These are phyloP conservation scores for Niveomyces coronatus DNA, from an alignment of 2,329 filamentous ascomycete genomes.

Conservation along the genomic window DNA sequence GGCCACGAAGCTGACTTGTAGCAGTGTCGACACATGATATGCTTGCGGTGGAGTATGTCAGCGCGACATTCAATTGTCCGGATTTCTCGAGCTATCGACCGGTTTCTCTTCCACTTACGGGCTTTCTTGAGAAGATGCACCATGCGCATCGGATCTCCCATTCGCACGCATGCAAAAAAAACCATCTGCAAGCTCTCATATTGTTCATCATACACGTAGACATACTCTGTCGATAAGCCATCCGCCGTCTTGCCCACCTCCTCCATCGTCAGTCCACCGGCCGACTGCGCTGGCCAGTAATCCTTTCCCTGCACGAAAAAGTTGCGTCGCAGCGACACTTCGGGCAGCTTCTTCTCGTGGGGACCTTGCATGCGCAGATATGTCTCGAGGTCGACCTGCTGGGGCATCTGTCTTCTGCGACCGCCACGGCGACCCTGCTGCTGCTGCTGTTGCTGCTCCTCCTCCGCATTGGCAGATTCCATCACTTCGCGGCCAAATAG, in stretches of 20 bases:
- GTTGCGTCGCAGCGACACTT: conserved; percentile 65
- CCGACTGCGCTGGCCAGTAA: conserved; percentile 70
- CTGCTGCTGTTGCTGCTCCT: conserved; percentile 31
- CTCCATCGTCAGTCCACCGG: conserved; percentile 78
- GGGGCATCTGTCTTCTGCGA: conserved; percentile 26
- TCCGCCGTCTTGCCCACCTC: conserved; percentile 30
- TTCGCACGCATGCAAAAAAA: conserved; percentile 74
- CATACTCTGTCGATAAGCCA: conserved; percentile 58
- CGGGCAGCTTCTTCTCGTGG: conserved; percentile 51
- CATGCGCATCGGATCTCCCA: conserved; percentile 73
- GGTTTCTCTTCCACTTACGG: conserved; percentile 24
- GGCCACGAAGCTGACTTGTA: conserved; percentile 86
- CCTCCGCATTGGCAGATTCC: conserved; percentile 41
- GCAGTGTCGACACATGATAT: conserved; percentile 87
- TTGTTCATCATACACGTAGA: conserved; percentile 60
- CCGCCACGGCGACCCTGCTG: conserved; percentile 20
- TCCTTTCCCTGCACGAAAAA: conserved; percentile 80
- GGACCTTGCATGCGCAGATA: conserved; percentile 42
- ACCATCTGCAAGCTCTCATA: conserved; percentile 67
- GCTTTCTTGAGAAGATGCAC: conserved; percentile 52
- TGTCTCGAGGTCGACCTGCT: conserved; percentile 47
- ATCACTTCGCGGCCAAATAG: conserved; percentile 49
- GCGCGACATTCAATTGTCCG: too few relatives aligned
- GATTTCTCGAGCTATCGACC: too few relatives aligned
- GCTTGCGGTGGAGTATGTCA: conserved; percentile 32